These are phyloP conservation scores for Exutisphaerella laricina DNA, from an alignment of 2,329 filamentous ascomycete species.

Conservation along the genomic window DNA sequence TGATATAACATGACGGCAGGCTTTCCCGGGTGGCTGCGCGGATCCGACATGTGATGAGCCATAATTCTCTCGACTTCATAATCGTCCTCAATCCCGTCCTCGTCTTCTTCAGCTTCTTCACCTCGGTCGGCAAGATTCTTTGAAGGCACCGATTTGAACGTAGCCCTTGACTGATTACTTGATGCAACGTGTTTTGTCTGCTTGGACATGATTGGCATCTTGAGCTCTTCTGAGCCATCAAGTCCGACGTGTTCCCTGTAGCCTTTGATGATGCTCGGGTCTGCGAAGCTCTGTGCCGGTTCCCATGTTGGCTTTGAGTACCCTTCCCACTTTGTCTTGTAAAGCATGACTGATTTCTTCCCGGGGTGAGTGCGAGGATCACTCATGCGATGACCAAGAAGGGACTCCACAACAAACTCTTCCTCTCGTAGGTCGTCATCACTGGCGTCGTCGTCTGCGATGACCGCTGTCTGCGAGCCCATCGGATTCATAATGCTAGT, in stretches of 20 bases:
- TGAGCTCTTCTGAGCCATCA: not conserved
- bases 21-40: slow-evolving; percentile 26
- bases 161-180: not conserved
- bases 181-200: not conserved
- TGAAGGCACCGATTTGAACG: not conserved
- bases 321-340: slow-evolving; percentile 33
- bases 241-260: slow-evolving; percentile 24
- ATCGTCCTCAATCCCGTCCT: slow-evolving; percentile 11
- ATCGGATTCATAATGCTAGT: slow-evolving; percentile 22
- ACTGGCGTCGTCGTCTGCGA: slow-evolving; percentile 5
- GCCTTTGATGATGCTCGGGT: slow-evolving; percentile 22
- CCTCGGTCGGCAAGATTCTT: not conserved
- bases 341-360: slow-evolving; percentile 28
- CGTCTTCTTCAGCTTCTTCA: slow-evolving; percentile 2
- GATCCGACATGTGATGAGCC: slow-evolving; percentile 25
- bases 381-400: slow-evolving; percentile 27
- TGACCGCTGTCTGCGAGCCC: slow-evolving; percentile 6
- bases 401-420: slow-evolving; percentile 28
- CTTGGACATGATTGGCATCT: not conserved
- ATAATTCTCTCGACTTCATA: slow-evolving; percentile 28
- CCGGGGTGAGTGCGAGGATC: slow-evolving; percentile 30
- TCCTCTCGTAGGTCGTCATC: slow-evolving; percentile 17
- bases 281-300: slow-evolving; percentile 29
- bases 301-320: slow-evolving; percentile 32
- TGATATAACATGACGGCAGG: slow-evolving; percentile 29